A percentile compares a stretch with the other conserved stretches of the same genome.
Evolutionary conservation across 306 rosid genomes (phyloP).

Genomic region (Amphicarpaea edgeworthii): DNA sequence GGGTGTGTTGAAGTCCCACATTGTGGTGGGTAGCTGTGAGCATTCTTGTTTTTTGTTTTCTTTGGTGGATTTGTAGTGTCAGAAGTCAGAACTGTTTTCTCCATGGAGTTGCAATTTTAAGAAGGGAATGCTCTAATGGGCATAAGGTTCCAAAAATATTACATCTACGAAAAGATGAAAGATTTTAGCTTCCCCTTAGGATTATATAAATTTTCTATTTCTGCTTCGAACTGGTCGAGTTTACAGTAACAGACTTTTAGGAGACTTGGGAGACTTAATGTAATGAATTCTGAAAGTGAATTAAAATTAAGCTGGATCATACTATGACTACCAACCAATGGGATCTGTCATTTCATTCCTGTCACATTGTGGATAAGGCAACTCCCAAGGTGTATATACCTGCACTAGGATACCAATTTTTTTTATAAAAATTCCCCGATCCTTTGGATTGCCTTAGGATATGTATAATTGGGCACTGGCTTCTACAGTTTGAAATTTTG

Average conservation of each 20-base stretch:
- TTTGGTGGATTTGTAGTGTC: not conserved
- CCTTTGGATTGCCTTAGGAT: slow-evolving; percentile 30
- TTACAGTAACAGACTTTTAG: not conserved
- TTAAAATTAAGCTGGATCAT: not conserved
- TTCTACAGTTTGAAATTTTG: not conserved
- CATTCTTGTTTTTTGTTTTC: not conserved
- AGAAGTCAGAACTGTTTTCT: not conserved
- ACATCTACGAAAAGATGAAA: not conserved
- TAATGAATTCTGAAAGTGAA: slow-evolving; percentile 22
- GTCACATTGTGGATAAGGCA: slow-evolving; percentile 25
- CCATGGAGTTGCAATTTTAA: not conserved
- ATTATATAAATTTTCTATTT: not conserved
- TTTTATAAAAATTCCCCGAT: not conserved
- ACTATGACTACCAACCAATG: not conserved
- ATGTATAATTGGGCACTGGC: slow-evolving; percentile 7
- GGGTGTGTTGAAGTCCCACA: no score
- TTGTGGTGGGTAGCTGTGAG: no score
- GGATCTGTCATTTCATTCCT: slow-evolving; percentile 29
- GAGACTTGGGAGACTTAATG: slow-evolving; percentile 18
- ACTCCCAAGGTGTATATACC: slow-evolving; percentile 9
- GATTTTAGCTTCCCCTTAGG: not conserved
- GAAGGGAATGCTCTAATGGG: slow-evolving; percentile 3
- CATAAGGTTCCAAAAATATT: not conserved
- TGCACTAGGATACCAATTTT: not conserved
- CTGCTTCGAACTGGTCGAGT: slow-evolving; percentile 1